Percentiles rank a stretch among this genome's conserved stretches.
phyloP scores from a whole-genome alignment of 148 eudicot species.

The Rhododendron henanense region DNA sequence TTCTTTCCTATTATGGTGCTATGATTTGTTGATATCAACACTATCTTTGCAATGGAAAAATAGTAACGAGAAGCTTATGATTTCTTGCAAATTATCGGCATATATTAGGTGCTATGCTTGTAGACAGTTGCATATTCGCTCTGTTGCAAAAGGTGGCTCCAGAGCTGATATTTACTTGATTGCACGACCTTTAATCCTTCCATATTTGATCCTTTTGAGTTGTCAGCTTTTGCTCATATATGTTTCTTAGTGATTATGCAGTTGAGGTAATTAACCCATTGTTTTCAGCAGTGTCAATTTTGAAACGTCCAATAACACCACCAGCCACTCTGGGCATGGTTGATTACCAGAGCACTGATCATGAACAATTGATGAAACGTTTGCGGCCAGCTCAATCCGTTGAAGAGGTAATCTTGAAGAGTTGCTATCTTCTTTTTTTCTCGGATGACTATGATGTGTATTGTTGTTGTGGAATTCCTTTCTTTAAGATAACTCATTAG shows the following conservation, averaged over 20 bases:
- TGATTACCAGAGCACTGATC: constrained; percentile 80
- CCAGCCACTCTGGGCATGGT: constrained; percentile 42
- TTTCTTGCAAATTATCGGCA: not conserved
- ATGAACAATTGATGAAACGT: constrained; percentile 86
- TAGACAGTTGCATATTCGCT: not conserved
- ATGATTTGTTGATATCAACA: not conserved
- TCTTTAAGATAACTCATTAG: not conserved
- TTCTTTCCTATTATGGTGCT: not conserved
- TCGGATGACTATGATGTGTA: not conserved
- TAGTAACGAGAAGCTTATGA: not conserved
- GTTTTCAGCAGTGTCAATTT: constrained; percentile 45
- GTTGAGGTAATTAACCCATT: constrained; percentile 1
- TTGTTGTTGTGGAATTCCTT: not conserved
- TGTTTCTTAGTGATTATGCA: not conserved
- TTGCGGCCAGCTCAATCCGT: constrained; percentile 73
- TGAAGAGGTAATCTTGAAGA: constrained; percentile 64
- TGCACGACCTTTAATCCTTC: not conserved
- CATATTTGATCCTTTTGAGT: constrained; percentile 5
- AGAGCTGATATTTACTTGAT: not conserved
- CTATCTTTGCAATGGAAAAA: not conserved
- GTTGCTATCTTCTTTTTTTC: not conserved
- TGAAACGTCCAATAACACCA: not conserved
- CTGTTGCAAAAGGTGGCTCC: not conserved
- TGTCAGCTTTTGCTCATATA: not conserved
- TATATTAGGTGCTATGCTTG: not conserved